These are phyloP conservation scores for Aspergillus cejpii DNA, from an alignment of 2,329 filamentous ascomycete species.

Conservation along the genomic window DNA sequence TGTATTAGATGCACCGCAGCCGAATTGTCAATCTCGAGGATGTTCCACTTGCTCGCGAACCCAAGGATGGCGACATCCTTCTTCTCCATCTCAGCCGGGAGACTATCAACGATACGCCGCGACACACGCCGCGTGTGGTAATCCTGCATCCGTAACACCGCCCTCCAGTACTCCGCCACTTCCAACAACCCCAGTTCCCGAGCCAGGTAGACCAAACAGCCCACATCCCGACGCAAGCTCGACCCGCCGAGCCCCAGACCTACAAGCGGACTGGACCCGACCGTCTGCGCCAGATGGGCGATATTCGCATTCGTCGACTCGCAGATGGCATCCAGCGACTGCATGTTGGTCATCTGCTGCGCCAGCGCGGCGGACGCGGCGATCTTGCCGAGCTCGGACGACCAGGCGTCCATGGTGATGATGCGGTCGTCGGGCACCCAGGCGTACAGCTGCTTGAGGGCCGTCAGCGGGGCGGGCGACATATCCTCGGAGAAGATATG, in stretches of 20 bases:
- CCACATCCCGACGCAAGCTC: constrained; percentile 10
- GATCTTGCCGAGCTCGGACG: constrained; percentile 13
- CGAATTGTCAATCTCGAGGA: not conserved
- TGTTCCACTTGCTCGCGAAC: constrained; percentile 1
- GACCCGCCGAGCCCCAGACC: constrained; percentile 3
- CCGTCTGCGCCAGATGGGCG: constrained; percentile 8
- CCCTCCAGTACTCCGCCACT: constrained; percentile 17
- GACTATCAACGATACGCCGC: not conserved
- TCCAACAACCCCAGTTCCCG: constrained; percentile 13
- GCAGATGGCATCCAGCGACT: constrained; percentile 10
- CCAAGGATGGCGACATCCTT: constrained; percentile 9
- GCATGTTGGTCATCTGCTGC: constrained; percentile 14
- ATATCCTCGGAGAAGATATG: constrained; percentile 15
- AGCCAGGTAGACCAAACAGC: constrained; percentile 15
- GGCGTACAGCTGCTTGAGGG: constrained; percentile 15
- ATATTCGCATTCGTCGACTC: constrained; percentile 13
- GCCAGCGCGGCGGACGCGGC: constrained; percentile 11
- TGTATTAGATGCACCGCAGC: constrained; percentile 4
- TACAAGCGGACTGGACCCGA: constrained; percentile 5
- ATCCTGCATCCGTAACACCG: constrained; percentile 13
- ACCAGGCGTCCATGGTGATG: constrained; percentile 21
- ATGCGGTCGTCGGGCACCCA: constrained; percentile 16
- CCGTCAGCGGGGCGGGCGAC: constrained; percentile 10
- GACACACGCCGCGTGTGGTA: constrained; percentile 4
- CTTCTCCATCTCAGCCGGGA: constrained; percentile 1